Percentiles rank a stretch among this genome's conserved stretches.
Evolutionary conservation across 306 rosid genomes (phyloP).

Genomic region (Cajanus cajan): DNA sequence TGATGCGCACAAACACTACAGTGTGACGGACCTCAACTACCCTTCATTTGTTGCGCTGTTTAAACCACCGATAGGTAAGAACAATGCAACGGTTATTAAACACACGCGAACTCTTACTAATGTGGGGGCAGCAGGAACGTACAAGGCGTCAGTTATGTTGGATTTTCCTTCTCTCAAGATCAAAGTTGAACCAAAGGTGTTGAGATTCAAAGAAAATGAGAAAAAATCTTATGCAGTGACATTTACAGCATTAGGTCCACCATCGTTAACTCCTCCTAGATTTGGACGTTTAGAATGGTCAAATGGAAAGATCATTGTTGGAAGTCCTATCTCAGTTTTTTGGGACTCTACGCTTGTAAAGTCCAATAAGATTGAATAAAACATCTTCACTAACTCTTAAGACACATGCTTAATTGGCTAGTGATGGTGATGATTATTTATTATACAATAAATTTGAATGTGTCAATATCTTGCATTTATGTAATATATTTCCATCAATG

Average conservation of each 20-base stretch:
- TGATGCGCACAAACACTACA: conserved; percentile 44
- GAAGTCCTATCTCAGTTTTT: conserved; percentile 53
- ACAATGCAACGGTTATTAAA: conserved; percentile 1
- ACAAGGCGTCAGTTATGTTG: conserved; percentile 39
- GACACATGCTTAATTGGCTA: no score
- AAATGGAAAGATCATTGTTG: conserved; percentile 58
- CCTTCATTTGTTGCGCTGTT: conserved; percentile 69
- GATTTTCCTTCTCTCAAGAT: conserved; percentile 40
- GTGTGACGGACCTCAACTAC: conserved; percentile 59
- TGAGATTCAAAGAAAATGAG: conserved; percentile 56
- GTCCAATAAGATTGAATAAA: no score
- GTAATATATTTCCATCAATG: no score
- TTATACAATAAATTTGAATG: no score
- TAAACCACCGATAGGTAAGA: neutral
- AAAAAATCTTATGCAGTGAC: conserved; percentile 59
- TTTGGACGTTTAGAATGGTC: conserved; percentile 82
- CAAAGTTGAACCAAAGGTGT: conserved; percentile 56
- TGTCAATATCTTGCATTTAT: no score
- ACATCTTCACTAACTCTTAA: no score
- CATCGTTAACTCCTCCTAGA: neutral
- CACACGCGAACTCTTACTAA: conserved; percentile 60
- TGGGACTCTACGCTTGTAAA: no score
- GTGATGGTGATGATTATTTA: no score
- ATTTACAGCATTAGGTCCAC: conserved; percentile 33
- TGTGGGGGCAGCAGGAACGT: conserved; percentile 58